These are phyloP conservation scores for Boletus coffeatus DNA, from an alignment of 1,284 basidiomycete species.

Conservation along the genomic window DNA sequence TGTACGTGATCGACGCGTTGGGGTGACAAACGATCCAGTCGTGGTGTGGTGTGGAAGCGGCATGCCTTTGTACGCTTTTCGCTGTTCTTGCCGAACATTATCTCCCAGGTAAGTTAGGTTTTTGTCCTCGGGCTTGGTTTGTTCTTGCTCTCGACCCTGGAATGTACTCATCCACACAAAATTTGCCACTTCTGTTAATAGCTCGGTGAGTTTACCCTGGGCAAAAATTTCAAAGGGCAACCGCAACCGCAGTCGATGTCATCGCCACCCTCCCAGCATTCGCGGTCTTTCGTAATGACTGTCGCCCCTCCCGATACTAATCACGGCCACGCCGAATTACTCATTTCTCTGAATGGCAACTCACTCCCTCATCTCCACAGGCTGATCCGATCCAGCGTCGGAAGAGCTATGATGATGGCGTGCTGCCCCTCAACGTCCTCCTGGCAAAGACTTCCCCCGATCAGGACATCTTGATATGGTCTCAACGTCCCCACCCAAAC, in stretches of 20 bases:
- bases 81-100: constrained; percentile 68
- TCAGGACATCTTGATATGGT: constrained; percentile 9
- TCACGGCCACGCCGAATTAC: background rate
- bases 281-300: no score
- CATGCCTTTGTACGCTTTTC: constrained; percentile 66
- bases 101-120: constrained; percentile 44
- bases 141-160: background rate
- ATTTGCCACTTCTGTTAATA: constrained; percentile 15
- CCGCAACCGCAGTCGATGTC: no score
- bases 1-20: background rate
- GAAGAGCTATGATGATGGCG: constrained; percentile 57
- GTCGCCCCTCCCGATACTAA: no score
- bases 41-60: constrained; percentile 49
- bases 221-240: background rate
- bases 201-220: constrained; percentile 40
- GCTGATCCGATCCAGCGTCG: constrained; percentile 33
- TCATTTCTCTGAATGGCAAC: constrained; percentile 5
- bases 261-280: no score
- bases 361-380: constrained; percentile 18
- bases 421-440: constrained; percentile 46
- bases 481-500: constrained; percentile 27
- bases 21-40: constrained; percentile 34
- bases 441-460: constrained; percentile 27
- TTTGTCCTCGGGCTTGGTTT: background rate
- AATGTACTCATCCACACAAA: background rate